These are phyloP conservation scores for Iberis amara DNA, from an alignment of 441 rosid genomes.

Conservation along the genomic window DNA sequence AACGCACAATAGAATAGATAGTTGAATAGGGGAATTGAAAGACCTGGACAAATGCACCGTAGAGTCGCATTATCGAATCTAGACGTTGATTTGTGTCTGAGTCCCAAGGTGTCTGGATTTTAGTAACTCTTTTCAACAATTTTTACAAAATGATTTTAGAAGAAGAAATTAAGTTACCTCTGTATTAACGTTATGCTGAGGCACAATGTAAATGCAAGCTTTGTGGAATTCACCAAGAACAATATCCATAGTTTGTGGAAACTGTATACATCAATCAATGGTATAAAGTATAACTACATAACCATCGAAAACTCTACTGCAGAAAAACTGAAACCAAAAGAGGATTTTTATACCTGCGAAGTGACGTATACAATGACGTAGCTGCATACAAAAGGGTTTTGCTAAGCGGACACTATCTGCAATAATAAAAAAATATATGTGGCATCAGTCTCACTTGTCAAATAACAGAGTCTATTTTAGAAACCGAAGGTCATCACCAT, in stretches of 20 bases:
- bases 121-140: neutral
- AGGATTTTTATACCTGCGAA: constrained; percentile 53
- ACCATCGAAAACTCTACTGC: neutral
- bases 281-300: neutral
- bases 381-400: constrained; percentile 64
- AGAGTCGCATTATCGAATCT: constrained; percentile 66
- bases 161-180: too few species aligned
- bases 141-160: neutral
- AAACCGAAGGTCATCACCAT: neutral
- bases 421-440: constrained; percentile 17
- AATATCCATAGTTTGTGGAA: constrained; percentile 69
- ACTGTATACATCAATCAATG: constrained; percentile 40
- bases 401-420: constrained; percentile 56
- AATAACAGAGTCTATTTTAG: neutral
- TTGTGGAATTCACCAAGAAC: constrained; percentile 76
- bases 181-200: constrained; percentile 53
- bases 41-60: constrained; percentile 93
- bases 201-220: constrained; percentile 80
- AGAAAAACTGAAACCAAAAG: neutral
- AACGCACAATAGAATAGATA: too few species aligned
- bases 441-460: neutral
- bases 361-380: constrained; percentile 64
- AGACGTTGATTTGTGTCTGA: constrained; percentile 60
- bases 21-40: constrained; percentile 9
- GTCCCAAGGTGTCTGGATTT: constrained; percentile 56